phyloP scores from a whole-genome alignment of 306 rosid species.

The Quillaja saponaria region DNA sequence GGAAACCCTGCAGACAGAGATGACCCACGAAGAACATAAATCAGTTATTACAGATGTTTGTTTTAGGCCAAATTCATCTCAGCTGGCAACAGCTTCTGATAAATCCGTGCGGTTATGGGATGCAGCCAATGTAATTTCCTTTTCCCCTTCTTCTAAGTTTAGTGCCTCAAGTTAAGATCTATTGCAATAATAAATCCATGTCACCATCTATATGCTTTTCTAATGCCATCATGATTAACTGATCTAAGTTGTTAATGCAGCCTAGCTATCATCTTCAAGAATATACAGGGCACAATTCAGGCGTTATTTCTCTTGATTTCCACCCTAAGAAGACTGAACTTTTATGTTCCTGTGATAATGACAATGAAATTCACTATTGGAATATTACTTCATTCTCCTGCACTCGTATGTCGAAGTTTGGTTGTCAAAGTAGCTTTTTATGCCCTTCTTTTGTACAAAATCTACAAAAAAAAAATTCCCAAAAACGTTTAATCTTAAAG shows the following conservation, averaged over 20 bases:
- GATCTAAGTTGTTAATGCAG: conserved; percentile 34
- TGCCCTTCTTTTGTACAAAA: conserved; percentile 6
- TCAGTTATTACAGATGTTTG: conserved; percentile 50
- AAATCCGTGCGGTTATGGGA: conserved; percentile 63
- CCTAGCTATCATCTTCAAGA: conserved; percentile 44
- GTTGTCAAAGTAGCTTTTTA: conserved; percentile 13
- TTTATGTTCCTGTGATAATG: conserved; percentile 48
- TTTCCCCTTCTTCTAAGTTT: conserved; percentile 10
- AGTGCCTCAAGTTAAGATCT: too few species aligned
- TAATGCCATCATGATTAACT: conserved; percentile 16
- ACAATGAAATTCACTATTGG: conserved; percentile 51
- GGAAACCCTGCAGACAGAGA: conserved; percentile 44
- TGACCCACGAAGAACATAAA: conserved; percentile 54
- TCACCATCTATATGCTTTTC: not conserved
- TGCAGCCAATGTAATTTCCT: conserved; percentile 42
- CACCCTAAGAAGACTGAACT: conserved; percentile 60
- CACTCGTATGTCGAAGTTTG: conserved; percentile 43
- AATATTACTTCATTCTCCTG: conserved; percentile 43
- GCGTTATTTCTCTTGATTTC: conserved; percentile 56
- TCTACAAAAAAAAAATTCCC: too few species aligned
- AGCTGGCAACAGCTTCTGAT: conserved; percentile 57
- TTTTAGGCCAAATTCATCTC: conserved; percentile 57
- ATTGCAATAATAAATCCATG: too few species aligned
- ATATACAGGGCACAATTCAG: conserved; percentile 44
- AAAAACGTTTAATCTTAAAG: conserved; percentile 2